Conservation (phyloP, 1,139 yeast species). For the Suhomyces chickasaworum region DNA sequence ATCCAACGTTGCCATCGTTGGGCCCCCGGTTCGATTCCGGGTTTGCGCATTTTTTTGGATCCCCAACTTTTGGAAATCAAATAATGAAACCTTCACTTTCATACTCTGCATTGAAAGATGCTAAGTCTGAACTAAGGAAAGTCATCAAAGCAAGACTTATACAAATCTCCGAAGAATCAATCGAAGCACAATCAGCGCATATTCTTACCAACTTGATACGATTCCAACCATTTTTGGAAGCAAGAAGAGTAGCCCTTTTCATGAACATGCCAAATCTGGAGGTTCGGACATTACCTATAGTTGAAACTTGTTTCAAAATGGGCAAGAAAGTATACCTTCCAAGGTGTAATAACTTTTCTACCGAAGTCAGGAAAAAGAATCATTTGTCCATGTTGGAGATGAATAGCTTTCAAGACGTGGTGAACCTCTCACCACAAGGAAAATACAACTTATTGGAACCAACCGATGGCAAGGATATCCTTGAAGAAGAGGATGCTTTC, state of each 20-base stretch:
- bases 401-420: constrained; percentile 42
- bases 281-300: constrained; percentile 54
- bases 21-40: constrained; percentile 7
- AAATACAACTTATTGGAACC: constrained; percentile 74
- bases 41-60: constrained; percentile 9
- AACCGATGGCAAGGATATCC: constrained; percentile 33
- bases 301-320: constrained; percentile 48
- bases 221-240: constrained; percentile 41
- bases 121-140: constrained; percentile 16
- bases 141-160: constrained; percentile 13
- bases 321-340: constrained; percentile 55
- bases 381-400: constrained; percentile 63
- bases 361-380: constrained; percentile 35
- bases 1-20: constrained; percentile 5
- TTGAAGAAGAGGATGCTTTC: constrained; percentile 36
- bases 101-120: constrained; percentile 9
- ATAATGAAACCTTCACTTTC: background rate
- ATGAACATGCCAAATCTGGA: constrained; percentile 71
- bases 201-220: constrained; percentile 32
- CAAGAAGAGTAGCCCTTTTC: constrained; percentile 59
- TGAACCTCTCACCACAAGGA: constrained; percentile 63
- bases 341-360: constrained; percentile 34
- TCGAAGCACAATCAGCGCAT: constrained; percentile 15
- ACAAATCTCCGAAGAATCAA: constrained; percentile 11
- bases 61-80: background rate